Percentiles rank a stretch among this genome's conserved stretches.
Conservation (phyloP, 176 grass and related monocot species). For the Cocos nucifera region DNA sequence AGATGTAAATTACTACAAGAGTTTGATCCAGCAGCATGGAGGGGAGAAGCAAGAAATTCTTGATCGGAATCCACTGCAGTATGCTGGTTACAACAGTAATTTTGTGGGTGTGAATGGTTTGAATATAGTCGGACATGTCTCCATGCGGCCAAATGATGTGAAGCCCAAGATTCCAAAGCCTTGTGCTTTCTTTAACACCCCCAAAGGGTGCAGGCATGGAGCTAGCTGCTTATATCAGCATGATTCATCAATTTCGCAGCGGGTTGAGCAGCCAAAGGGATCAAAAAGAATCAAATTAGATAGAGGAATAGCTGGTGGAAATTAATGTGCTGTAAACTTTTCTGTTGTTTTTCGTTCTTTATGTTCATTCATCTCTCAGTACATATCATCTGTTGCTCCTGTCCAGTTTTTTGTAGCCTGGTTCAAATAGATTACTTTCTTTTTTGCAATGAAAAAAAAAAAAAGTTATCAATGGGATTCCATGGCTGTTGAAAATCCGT, state of each 20-base stretch:
- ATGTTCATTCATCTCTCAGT: slow-evolving; percentile 1
- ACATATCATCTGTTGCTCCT: background rate
- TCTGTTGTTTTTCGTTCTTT: background rate
- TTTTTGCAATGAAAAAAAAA: slow-evolving; percentile 22
- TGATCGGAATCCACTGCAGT: slow-evolving; percentile 28
- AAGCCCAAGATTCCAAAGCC: slow-evolving; percentile 51
- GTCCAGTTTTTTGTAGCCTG: slow-evolving; percentile 17
- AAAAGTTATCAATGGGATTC: slow-evolving; percentile 12
- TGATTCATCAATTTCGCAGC: slow-evolving; percentile 30
- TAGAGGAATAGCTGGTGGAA: slow-evolving; percentile 57
- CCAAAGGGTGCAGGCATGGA: slow-evolving; percentile 69
- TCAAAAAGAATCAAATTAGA: slow-evolving; percentile 83
- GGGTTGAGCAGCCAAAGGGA: slow-evolving; percentile 46
- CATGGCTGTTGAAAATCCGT: too few species aligned
- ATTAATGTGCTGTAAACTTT: background rate
- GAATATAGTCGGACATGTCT: slow-evolving; percentile 23
- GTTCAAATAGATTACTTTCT: too few species aligned
- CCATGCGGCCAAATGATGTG: slow-evolving; percentile 24
- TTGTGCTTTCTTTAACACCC: slow-evolving; percentile 74
- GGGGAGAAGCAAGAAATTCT: slow-evolving; percentile 46
- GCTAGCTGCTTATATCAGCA: slow-evolving; percentile 77
- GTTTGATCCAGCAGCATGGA: slow-evolving; percentile 80
- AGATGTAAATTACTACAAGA: slow-evolving; percentile 65
- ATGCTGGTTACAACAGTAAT: slow-evolving; percentile 31
- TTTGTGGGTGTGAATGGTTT: slow-evolving; percentile 3